A percentile compares a stretch with the other conserved stretches of the same genome.
Conservation (phyloP, 78 protist species). For the Dictyostelium firmibasis region DNA sequence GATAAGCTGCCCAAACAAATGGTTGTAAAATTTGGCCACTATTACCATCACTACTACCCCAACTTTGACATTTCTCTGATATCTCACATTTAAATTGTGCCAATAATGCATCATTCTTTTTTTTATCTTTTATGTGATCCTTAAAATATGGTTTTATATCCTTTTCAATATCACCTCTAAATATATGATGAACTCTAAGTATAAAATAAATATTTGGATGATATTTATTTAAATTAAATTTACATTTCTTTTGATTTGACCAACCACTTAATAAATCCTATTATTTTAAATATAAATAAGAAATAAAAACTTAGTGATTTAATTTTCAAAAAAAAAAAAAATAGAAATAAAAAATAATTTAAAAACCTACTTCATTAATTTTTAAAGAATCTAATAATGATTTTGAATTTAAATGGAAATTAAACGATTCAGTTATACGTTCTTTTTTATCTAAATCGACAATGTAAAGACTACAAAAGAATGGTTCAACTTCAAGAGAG, state of each 20-base stretch:
- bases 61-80: slow-evolving; percentile 34
- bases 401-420: slow-evolving; percentile 69
- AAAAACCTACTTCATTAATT: slow-evolving; percentile 38
- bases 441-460: slow-evolving; percentile 69
- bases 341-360: too few species aligned
- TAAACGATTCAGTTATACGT: slow-evolving; percentile 57
- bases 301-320: too few species aligned
- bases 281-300: not conserved
- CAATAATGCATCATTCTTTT: slow-evolving; percentile 8
- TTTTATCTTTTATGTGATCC: slow-evolving; percentile 33
- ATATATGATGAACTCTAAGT: slow-evolving; percentile 59
- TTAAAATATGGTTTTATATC: slow-evolving; percentile 69
- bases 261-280: slow-evolving; percentile 16
- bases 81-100: slow-evolving; percentile 60
- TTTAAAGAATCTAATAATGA: slow-evolving; percentile 36
- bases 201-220: slow-evolving; percentile 76
- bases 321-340: not conserved
- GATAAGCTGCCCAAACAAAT: slow-evolving; percentile 73
- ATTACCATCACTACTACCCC: slow-evolving; percentile 40
- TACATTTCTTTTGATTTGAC: slow-evolving; percentile 54
- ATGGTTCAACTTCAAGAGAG: slow-evolving; percentile 57
- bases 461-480: slow-evolving; percentile 70
- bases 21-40: slow-evolving; percentile 48
- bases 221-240: slow-evolving; percentile 54
- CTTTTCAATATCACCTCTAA: slow-evolving; percentile 71